These are phyloP conservation scores for Alisma plantagoaquatica DNA, from an alignment of 106 monocot species.

Conservation along the genomic window DNA sequence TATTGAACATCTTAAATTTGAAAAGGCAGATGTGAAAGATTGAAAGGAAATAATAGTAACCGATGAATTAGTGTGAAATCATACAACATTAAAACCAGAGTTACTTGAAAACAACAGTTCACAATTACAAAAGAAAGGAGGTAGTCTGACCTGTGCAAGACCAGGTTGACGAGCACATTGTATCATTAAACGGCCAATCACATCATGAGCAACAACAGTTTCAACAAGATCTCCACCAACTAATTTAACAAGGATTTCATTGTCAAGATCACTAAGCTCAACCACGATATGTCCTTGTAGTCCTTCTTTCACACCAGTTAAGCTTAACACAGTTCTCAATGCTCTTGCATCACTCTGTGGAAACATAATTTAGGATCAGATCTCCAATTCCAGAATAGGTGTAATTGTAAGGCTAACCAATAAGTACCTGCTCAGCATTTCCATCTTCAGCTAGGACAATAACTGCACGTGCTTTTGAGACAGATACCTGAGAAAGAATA, in stretches of 20 bases:
- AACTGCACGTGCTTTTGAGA: slow-evolving; percentile 88
- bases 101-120: too few species aligned
- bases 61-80: too few species aligned
- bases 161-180: slow-evolving; percentile 94
- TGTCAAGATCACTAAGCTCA: slow-evolving; percentile 90
- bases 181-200: slow-evolving; percentile 94
- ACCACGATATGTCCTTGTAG: slow-evolving; percentile 84
- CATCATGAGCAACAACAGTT: slow-evolving; percentile 97
- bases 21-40: too few species aligned
- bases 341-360: slow-evolving; percentile 81
- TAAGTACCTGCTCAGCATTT: slow-evolving; percentile 88
- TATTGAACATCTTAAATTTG: too few species aligned
- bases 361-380: too few species aligned
- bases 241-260: slow-evolving; percentile 86
- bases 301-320: slow-evolving; percentile 89
- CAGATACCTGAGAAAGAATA: slow-evolving; percentile 86
- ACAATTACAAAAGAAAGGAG: too few species aligned
- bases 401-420: neutral
- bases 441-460: slow-evolving; percentile 87
- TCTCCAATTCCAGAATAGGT: neutral
- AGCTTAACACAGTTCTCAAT: slow-evolving; percentile 71
- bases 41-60: too few species aligned
- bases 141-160: slow-evolving; percentile 94
- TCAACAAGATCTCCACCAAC: slow-evolving; percentile 87
- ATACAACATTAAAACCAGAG: too few species aligned